Percentiles rank a stretch among this genome's conserved stretches.
These are phyloP conservation scores for Pachysandra terminalis DNA, from an alignment of 164 flowering plant species.

Conservation along the genomic window DNA sequence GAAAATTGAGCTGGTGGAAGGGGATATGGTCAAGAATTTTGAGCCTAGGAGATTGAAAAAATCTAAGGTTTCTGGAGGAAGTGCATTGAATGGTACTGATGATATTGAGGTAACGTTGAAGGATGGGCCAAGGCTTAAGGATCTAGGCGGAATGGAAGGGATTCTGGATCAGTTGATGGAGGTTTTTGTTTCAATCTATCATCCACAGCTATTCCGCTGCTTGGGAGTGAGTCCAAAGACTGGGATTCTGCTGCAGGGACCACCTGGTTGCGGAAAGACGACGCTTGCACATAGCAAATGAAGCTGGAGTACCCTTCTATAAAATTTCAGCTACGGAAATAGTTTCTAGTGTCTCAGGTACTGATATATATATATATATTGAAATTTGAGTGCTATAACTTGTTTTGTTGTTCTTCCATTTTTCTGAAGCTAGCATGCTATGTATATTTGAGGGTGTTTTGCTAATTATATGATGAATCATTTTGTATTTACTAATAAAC, in stretches of 20 bases:
- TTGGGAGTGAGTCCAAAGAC: conserved; percentile 75
- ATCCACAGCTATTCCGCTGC: conserved; percentile 52
- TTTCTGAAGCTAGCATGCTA: not conserved
- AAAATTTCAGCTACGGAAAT: conserved; percentile 87
- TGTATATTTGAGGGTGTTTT: too few relatives aligned
- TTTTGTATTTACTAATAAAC: too few relatives aligned
- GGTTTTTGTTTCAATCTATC: conserved; percentile 65
- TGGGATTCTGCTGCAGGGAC: conserved; percentile 86
- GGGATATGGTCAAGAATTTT: conserved; percentile 3
- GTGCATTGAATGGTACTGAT: conserved; percentile 9
- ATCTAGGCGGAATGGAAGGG: conserved; percentile 73
- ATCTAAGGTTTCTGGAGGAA: conserved; percentile 7
- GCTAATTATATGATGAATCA: too few relatives aligned
- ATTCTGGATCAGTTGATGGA: conserved; percentile 78
- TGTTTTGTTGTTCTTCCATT: not conserved
- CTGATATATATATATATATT: too few relatives aligned
- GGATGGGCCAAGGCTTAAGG: conserved; percentile 68
- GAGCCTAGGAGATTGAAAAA: conserved; percentile 8
- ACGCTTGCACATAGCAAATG: conserved; percentile 94
- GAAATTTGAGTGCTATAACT: not conserved
- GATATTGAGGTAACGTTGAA: conserved; percentile 20
- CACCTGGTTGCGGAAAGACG: conserved; percentile 99
- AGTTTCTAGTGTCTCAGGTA: conserved; percentile 94
- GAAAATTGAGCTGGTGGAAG: conserved; percentile 21
- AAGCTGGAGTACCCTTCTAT: conserved; percentile 80